Evolutionary conservation across 371 early-diverging fungal species (phyloP), one percentile per base, ranked within the genome.

Genomic region (Dichotomocladium elegans): DNA sequence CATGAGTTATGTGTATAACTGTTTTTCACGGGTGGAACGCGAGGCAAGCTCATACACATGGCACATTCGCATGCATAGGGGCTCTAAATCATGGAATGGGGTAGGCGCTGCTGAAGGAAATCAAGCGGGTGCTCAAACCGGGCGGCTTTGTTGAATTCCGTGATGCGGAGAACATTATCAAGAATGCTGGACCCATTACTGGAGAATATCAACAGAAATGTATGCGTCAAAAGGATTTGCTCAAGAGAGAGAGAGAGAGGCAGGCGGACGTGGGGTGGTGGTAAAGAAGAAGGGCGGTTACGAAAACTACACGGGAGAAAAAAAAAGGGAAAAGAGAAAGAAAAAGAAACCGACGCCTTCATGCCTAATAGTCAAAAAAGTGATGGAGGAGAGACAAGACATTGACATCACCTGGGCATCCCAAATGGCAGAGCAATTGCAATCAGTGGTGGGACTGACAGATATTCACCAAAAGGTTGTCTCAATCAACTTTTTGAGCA

Each of bases 61-160:
- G n/a, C n/a, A n/a, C n/a, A n/a, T n/a, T n/a, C n/a, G n/a, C n/a
- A n/a, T n/a, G n/a, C n/a, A n/a, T n/a, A n/a, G n/a, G n/a, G n/a
- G n/a, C n/a, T n/a, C n/a, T n/a, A n/a, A 10, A 37, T 22, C 10
- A 22, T 27, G 25, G 25, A 24, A 24, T 26, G 3, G 50, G 11
- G 6, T 25, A 54, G 54, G 15, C 14, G 19, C 26, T 56, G 12
- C 7, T 56, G n/a, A n/a, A 15, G 14, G 42, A 46, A 41, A 57
- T 66, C 11, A 37, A 52, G 28, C 55, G 82, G 11, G 60, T 80
- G 1, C 47, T 82, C 11, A 82, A 82, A 44, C 83, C 83, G 22
- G 83, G 81, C 19, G 83, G 80, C 3, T 77, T 65, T 55, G 51
- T 83, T 10, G 80, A 83, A 47, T 63, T 79, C 14, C 70, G 78